Conservation (phyloP, 2,329 filamentous ascomycete species). For the Cordyceps cicadae region DNA sequence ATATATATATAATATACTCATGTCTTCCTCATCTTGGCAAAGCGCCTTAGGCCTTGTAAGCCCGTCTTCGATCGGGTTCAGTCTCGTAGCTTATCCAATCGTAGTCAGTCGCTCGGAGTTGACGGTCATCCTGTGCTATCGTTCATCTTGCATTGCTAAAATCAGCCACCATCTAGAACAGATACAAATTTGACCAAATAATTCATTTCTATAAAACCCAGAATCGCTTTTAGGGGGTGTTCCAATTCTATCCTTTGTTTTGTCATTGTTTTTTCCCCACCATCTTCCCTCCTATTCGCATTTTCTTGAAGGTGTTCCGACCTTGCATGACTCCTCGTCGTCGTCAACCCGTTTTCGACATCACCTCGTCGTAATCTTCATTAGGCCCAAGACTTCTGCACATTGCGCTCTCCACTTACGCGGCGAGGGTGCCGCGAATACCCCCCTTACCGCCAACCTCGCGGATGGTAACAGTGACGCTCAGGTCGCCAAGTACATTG, state of each 20-base stretch:
- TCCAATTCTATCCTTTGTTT: not conserved
- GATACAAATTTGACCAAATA: not conserved
- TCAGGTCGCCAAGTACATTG: conserved; percentile 73
- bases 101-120: no score
- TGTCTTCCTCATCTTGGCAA: not conserved
- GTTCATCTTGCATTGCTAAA: not conserved
- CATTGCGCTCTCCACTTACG: conserved; percentile 4
- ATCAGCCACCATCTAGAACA: not conserved
- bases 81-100: no score
- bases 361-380: not conserved
- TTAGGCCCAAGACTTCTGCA: not conserved
- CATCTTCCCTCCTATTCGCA: not conserved
- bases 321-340: not conserved
- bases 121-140: not conserved
- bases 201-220: conserved; percentile 10
- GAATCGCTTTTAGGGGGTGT: not conserved
- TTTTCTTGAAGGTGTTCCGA: not conserved
- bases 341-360: not conserved
- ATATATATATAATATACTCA: not conserved
- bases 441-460: conserved; percentile 85
- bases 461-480: conserved; percentile 69
- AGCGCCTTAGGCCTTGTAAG: no score
- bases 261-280: not conserved
- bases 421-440: conserved; percentile 53
- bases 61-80: no score